These are phyloP conservation scores for Phalaenopsis aphrodite DNA, from an alignment of 106 monocot species.

Conservation along the genomic window DNA sequence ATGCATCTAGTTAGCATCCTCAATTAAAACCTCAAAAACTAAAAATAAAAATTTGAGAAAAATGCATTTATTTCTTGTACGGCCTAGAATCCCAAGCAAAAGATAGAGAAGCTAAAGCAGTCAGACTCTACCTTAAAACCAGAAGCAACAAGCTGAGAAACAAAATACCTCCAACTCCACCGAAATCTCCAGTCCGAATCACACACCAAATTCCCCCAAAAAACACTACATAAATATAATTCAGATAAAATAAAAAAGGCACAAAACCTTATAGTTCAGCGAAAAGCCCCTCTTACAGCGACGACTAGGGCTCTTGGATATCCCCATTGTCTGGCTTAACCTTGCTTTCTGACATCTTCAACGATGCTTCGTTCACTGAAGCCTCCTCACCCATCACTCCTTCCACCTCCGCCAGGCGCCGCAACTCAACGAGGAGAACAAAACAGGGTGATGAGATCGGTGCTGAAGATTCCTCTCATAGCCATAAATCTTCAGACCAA, in stretches of 20 bases:
- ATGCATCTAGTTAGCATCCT: background rate
- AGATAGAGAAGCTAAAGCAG: background rate
- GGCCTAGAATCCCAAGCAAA: background rate
- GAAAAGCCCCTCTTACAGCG: conserved; percentile 79
- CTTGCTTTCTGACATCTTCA: conserved; percentile 47
- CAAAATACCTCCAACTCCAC: background rate
- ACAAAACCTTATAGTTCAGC: conserved; percentile 74
- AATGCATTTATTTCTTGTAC: background rate
- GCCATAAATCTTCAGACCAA: too few species aligned
- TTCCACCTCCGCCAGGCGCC: conserved; percentile 9
- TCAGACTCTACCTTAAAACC: background rate
- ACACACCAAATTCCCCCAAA: background rate
- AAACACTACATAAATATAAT: background rate
- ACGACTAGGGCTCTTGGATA: conserved; percentile 85
- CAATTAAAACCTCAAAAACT: background rate
- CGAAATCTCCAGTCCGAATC: background rate
- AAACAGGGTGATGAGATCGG: background rate
- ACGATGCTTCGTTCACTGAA: conserved; percentile 28
- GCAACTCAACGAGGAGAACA: background rate
- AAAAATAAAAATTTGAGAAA: background rate
- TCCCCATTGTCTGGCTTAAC: conserved; percentile 75
- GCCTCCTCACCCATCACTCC: conserved; percentile 15
- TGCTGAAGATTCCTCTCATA: background rate
- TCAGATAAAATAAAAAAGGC: background rate
- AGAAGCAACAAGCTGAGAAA: background rate